These are phyloP conservation scores for Penstemon davidsonii DNA, from an alignment of 257 asterid genomes.

Conservation along the genomic window DNA sequence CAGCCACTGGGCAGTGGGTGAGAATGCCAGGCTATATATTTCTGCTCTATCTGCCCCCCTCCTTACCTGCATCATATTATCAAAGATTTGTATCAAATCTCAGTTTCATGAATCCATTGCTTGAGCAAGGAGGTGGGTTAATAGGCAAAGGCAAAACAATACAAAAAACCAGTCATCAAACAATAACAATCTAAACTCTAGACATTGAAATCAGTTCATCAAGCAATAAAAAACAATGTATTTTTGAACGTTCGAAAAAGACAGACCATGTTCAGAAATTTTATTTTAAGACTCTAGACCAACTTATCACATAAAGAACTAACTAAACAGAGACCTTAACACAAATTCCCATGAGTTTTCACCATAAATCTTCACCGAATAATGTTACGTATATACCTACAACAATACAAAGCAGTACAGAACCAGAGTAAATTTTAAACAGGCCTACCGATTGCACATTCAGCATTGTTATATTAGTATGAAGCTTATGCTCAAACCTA, in stretches of 20 bases:
- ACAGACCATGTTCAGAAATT: neutral
- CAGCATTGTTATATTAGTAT: neutral
- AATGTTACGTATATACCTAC: neutral
- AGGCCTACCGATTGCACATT: neutral
- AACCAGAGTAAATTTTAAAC: neutral
- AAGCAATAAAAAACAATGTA: neutral
- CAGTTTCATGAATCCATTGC: neutral
- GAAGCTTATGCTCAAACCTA: neutral
- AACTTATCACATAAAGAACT: neutral
- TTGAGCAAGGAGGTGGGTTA: slow-evolving; percentile 14
- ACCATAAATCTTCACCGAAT: neutral
- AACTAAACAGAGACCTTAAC: neutral
- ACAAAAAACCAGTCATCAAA: neutral
- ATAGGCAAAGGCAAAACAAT: neutral
- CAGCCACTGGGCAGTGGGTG: slow-evolving; percentile 83
- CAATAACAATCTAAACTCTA: neutral
- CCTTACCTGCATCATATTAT: slow-evolving; percentile 65
- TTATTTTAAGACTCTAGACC: neutral
- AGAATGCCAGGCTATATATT: slow-evolving; percentile 82
- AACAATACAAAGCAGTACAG: neutral
- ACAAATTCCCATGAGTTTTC: too few species aligned
- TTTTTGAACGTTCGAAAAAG: neutral
- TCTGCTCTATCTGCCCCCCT: slow-evolving; percentile 99
- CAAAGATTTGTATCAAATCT: neutral
- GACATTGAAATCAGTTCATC: neutral